Conservation (phyloP, 192 early-diverging fungal genomes). For the Phlyctochytrium arcticum region DNA sequence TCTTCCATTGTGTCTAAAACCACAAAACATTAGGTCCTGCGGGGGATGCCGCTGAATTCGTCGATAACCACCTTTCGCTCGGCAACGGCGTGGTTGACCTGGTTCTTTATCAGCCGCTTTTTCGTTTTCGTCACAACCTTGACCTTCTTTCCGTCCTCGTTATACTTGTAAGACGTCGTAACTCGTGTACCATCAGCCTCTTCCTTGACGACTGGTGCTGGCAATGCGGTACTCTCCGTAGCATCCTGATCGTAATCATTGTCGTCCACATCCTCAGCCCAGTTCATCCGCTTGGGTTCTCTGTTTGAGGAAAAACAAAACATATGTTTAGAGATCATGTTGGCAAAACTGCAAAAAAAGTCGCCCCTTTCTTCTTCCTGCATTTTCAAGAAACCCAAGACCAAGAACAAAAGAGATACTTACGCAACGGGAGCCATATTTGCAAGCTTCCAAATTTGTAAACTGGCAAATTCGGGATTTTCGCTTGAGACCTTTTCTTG, state of each 20-base stretch:
- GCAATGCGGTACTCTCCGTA: conserved; percentile 17
- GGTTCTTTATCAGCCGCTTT: conserved; percentile 63
- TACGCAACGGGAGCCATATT: too few species aligned
- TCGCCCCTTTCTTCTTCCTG: too few species aligned
- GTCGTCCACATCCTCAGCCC: neutral
- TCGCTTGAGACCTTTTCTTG: too few species aligned
- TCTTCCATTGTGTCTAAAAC: conserved; percentile 65
- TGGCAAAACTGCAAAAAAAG: too few species aligned
- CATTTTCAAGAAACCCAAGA: too few species aligned
- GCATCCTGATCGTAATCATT: neutral
- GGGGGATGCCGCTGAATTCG: neutral
- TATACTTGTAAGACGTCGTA: conserved; percentile 75
- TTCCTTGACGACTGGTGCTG: conserved; percentile 56
- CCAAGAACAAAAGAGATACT: too few species aligned
- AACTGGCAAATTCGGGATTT: too few species aligned
- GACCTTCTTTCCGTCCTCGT: conserved; percentile 89
- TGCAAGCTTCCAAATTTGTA: too few species aligned
- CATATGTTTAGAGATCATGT: too few species aligned
- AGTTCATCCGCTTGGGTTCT: too few species aligned
- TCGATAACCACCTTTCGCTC: conserved; percentile 66
- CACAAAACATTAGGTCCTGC: neutral
- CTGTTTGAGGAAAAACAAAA: too few species aligned
- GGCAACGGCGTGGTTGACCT: conserved; percentile 85
- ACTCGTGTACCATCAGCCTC: conserved; percentile 73
- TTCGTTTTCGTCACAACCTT: conserved; percentile 81